Percentiles rank a stretch among this genome's conserved stretches.
Conservation (phyloP, 2,329 filamentous ascomycete species). For the Colletotrichum australisinense region DNA sequence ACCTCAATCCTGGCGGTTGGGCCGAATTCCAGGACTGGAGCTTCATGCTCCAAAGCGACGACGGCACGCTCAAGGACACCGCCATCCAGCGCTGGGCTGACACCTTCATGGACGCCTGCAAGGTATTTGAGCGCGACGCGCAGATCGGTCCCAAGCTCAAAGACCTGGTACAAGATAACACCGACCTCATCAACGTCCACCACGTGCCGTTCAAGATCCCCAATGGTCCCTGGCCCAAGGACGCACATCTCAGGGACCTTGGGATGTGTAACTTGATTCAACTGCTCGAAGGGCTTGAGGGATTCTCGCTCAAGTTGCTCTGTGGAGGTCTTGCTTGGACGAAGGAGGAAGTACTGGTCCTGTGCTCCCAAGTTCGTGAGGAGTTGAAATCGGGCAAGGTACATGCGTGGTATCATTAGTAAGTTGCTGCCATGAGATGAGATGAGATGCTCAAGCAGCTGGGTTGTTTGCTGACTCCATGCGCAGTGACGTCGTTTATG, state of each 20-base stretch:
- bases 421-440: conserved; percentile 8
- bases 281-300: conserved; percentile 38
- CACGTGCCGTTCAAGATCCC: neutral
- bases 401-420: conserved; percentile 41
- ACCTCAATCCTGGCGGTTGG: too few relatives aligned
- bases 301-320: conserved; percentile 40
- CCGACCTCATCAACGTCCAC: neutral
- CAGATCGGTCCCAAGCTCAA: neutral
- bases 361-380: conserved; percentile 42
- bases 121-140: neutral
- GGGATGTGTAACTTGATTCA: conserved; percentile 38
- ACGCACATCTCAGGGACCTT: conserved; percentile 43
- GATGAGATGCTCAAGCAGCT: too few relatives aligned
- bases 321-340: conserved; percentile 45
- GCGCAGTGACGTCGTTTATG: conserved; percentile 22
- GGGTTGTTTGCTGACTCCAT: too few relatives aligned
- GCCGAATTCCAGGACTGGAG: neutral
- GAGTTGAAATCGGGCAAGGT: conserved; percentile 42
- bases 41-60: neutral
- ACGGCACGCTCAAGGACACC: neutral
- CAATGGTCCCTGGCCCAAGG: conserved; percentile 38
- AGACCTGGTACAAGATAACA: neutral
- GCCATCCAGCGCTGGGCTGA: neutral
- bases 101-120: neutral
- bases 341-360: conserved; percentile 40